These are phyloP conservation scores for Lentinula sp. DNA, from an alignment of 768 basidiomycete genomes.

Conservation along the genomic window DNA sequence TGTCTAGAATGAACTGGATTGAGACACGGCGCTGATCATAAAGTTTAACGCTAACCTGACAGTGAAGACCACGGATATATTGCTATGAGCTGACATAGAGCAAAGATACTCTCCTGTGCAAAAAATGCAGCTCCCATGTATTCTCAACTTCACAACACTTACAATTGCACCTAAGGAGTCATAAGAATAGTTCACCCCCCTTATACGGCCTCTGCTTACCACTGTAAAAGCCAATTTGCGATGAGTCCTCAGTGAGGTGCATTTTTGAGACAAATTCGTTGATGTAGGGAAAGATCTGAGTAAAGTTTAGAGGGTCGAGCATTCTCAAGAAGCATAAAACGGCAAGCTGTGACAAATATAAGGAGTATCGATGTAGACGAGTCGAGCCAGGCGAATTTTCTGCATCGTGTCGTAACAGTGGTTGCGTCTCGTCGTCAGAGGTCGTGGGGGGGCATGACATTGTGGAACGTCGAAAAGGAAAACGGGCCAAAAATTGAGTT, in stretches of 20 bases:
- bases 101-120: conserved; percentile 59
- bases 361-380: conserved; percentile 26
- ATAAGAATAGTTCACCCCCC: too few species aligned
- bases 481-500: background rate
- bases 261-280: conserved; percentile 59
- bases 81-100: conserved; percentile 49
- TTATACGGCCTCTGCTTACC: conserved; percentile 49
- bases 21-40: background rate
- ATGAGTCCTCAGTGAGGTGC: conserved; percentile 49
- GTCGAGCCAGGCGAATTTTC: conserved; percentile 16
- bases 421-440: conserved; percentile 16
- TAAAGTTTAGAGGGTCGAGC: conserved; percentile 56
- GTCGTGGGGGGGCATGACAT: background rate
- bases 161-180: conserved; percentile 3
- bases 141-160: background rate
- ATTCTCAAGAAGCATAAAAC: conserved; percentile 50
- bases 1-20: conserved; percentile 28
- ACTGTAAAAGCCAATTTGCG: conserved; percentile 62
- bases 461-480: background rate
- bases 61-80: conserved; percentile 61
- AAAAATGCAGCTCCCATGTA: too few species aligned
- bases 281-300: conserved; percentile 65
- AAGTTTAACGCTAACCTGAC: conserved; percentile 31
- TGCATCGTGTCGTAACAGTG: conserved; percentile 23
- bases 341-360: conserved; percentile 47